Evolutionary conservation across 805 yeast genomes (phyloP), one percentile per base, ranked within the genome.

Genomic region (Teunomyces atbi): DNA sequence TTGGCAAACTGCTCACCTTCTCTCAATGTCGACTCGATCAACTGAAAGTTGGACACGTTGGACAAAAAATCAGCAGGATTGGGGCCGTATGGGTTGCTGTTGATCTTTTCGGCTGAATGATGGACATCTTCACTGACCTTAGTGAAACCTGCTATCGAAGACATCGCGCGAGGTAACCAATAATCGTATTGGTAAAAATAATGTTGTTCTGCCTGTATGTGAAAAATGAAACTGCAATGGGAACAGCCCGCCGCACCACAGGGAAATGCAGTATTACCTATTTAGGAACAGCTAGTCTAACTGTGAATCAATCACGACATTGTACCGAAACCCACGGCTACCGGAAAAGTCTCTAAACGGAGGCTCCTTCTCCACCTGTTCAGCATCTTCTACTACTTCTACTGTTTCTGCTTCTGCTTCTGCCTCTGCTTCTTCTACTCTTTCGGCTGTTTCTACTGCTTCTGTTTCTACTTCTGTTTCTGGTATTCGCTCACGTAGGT

Each of bases 1-100:
- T 92, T 92, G 62, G 98, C 97, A 65, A 92, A 92, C 71, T 92
- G 99, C 73, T 92, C 99, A 68, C 99, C 99, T 73, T 92, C 99
- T 75, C 99, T 83, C 48, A 92, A 77, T 4, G 99, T 92, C 29
- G 96, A 88, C 74, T 92, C 99, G 63, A 92, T 92, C 61, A 92
- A 69, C 76, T 92, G 90, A 73, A 91, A 92, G 56, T 80, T 83
- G 54, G 85, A 77, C 29, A 92, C 98, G 65, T 92, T 92, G 23
- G 97, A 89, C 49, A 92, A 71, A 66, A 73, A 91, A 74, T 92
- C 99, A 44, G 89, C 82, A 47, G 98, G 97, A 65, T 92, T 87
- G 57, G 97, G 95, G 13, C 96, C 99, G 61, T 92, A 92, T 53
- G 98, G 98, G 65, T 91, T 91, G 23, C 45, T 42, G 33, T 47